Evolutionary conservation across 2,329 filamentous ascomycete species (phyloP), one percentile per base, ranked within the genome.

Genomic region (Cladosporium sp.): DNA sequence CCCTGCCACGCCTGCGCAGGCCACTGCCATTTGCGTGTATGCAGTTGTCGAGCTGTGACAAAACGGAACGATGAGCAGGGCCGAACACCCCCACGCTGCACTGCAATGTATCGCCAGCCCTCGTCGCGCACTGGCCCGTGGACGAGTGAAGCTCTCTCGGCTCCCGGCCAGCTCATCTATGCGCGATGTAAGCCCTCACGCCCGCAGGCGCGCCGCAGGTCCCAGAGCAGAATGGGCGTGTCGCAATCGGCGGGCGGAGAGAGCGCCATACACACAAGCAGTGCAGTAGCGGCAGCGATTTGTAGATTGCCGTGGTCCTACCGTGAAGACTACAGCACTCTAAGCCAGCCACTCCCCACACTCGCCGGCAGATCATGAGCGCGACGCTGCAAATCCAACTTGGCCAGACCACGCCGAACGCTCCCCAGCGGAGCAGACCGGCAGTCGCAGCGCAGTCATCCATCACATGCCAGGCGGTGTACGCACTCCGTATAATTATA

Each of bases 401-500:
- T n/a, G 15, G 38, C 15, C 38, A n/a, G 38, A n/a, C 12, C 30
- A 50, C 25, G 20, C n/a, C 47, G 15, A n/a, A 50, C 40, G 30
- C 30, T 9, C 2, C 1, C n/a, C 5, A 22, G 28, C 51, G 51
- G 51, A 45, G 25, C 28, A 45, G 20, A 28, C 42, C 51, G 51
- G 51, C 51, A 22, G 15, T 43, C 51, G 38, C 38, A 34, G 17
- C 28, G 28, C 47, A 36, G 47, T 34, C 47, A 50, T 50, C 47
- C 51, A 43, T 55, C 51, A 55, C 51, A 43, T 55, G 51, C 39
- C 51, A 42, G 38, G 51, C 51, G 51, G 51, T 55, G 51, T 43
- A 55, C 25, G 2, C 34, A 11, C 28, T 20, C 30, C 39, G 22
- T 55, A 43, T 19, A 55, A 55, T 6, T 30, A 55, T 55, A 43